Percentiles rank a stretch among this genome's conserved stretches.
These are phyloP conservation scores for Drosera spatulata DNA, from an alignment of 179 eudicot genomes.

Conservation along the genomic window DNA sequence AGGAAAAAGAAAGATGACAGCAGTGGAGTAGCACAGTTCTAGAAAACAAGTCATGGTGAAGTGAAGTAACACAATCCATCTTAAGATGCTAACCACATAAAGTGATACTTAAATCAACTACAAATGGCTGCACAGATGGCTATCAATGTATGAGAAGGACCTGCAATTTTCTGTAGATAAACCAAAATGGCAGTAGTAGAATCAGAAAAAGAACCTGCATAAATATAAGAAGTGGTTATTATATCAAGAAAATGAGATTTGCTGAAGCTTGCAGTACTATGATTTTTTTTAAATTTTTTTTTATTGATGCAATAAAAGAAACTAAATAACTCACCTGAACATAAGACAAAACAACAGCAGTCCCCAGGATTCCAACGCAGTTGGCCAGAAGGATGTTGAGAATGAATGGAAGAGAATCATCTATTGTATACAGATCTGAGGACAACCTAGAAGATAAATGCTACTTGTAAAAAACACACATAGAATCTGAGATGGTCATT, in stretches of 20 bases:
- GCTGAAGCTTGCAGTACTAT: not conserved
- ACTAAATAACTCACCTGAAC: slow-evolving; percentile 50
- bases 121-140: not conserved
- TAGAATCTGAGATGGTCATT: slow-evolving; percentile 2
- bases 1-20: no score
- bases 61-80: no score
- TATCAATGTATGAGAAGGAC: slow-evolving; percentile 14
- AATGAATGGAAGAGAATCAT: slow-evolving; percentile 96
- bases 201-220: slow-evolving; percentile 69
- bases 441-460: slow-evolving; percentile 54
- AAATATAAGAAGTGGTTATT: not conserved
- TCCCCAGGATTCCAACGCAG: slow-evolving; percentile 81
- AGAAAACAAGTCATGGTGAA: no score
- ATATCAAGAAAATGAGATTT: slow-evolving; percentile 3
- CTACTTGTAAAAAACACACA: slow-evolving; percentile 8
- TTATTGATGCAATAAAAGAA: not conserved
- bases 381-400: slow-evolving; percentile 96
- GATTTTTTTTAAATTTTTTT: not conserved
- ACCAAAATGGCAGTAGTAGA: slow-evolving; percentile 82
- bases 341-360: slow-evolving; percentile 65
- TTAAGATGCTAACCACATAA: no score
- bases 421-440: slow-evolving; percentile 94
- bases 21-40: no score
- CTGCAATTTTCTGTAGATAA: slow-evolving; percentile 80
- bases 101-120: no score